Evolutionary conservation across 805 yeast species (phyloP), one percentile per base, ranked within the genome.

Genomic region (Saturnispora halmiae): DNA sequence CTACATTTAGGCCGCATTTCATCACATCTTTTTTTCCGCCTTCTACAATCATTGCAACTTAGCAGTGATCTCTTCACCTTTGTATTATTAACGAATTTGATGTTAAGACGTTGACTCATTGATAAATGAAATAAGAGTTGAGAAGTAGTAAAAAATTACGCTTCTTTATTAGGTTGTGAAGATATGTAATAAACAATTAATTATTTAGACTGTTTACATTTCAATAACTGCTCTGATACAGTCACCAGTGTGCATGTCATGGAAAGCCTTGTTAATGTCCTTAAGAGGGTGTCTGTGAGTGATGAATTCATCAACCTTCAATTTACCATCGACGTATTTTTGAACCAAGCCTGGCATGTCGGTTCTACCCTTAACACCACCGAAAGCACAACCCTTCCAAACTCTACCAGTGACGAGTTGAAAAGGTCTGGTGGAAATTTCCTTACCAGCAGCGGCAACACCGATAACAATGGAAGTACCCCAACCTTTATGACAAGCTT

Each of bases 341-440:
- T 85, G 80, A 43, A 92, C 95, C 44, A 88, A 72, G 16, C 78
- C 85, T 38, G 95, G 96, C 70, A 92, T 75, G 69, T 92, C 96
- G 31, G 95, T 61, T 70, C 96, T 82, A 60, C 98, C 97, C 69
- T 92, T 92, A 59, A 92, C 87, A 63, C 97, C 98, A 56, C 99
- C 99, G 54, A 86, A 92, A n/a, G 99, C 99, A 58, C 95, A 85
- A 55, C 99, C 99, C 64, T 77, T 83, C 97, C 98, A 90, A 40
- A 84, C 95, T 68, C 98, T 81, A 54, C 99, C 99, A 31, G 97
- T 92, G 50, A 92, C 97, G 64, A 92, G 77, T 71, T 90, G 97
- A 84, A 92, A 92, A 46, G 99, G 98, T 67, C 97, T 79, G 36
- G 97, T 92, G 44, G 95, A 66, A 49, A 94, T 88, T 68, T 92